phyloP scores from a whole-genome alignment of 345 rosid genomes.

The Murraya koenigii region DNA sequence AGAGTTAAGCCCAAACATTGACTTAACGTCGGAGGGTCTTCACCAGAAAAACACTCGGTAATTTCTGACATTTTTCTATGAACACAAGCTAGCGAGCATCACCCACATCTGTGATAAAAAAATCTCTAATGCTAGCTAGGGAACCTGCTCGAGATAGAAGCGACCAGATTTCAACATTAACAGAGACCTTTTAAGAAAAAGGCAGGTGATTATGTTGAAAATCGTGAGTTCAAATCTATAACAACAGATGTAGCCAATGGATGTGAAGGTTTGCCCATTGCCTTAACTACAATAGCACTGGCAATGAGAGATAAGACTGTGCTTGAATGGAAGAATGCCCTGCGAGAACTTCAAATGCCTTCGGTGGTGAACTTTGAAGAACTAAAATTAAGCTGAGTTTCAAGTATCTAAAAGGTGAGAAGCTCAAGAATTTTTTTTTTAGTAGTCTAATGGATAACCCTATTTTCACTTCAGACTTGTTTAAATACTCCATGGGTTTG shows the following conservation, averaged over 20 bases:
- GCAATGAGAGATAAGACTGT: constrained; percentile 8
- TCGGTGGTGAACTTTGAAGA: background rate
- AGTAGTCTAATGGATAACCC: background rate
- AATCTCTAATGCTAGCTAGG: no score
- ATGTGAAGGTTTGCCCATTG: constrained; percentile 36
- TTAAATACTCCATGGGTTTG: constrained; percentile 13
- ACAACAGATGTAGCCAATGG: constrained; percentile 11
- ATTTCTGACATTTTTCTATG: no score
- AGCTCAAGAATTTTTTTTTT: background rate
- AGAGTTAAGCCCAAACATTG: no score
- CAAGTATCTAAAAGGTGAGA: background rate
- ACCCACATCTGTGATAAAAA: no score
- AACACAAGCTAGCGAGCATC: no score
- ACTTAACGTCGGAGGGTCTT: no score
- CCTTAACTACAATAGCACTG: constrained; percentile 17
- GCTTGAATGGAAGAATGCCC: constrained; percentile 25
- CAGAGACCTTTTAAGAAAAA: no score
- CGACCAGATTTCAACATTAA: no score
- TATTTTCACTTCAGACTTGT: background rate
- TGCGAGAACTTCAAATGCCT: background rate
- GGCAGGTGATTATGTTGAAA: constrained; percentile 1
- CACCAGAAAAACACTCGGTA: no score
- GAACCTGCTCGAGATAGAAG: no score
- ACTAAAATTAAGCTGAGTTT: background rate
- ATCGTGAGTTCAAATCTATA: background rate